A percentile compares a stretch with the other conserved stretches of the same genome.
phyloP scores from a whole-genome alignment of 768 basidiomycete genomes.

The Cantharellus anzutake region DNA sequence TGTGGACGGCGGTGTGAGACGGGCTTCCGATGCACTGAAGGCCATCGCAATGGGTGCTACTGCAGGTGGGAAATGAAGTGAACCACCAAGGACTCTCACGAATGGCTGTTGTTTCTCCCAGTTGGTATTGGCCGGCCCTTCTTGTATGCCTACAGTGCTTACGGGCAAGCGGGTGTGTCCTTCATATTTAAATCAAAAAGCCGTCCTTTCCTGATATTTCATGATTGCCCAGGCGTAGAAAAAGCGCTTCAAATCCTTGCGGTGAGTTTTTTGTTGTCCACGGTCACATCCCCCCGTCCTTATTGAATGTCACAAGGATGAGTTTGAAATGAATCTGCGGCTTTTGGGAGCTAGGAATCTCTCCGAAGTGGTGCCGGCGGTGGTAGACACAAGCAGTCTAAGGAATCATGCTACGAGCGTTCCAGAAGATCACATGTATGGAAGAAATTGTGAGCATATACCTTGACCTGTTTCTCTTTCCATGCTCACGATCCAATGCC shows the following conservation, averaged over 20 bases:
- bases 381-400: constrained; percentile 74
- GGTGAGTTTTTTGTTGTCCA: constrained; percentile 23
- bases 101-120: constrained; percentile 10
- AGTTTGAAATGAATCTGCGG: constrained; percentile 97
- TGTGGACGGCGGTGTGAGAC: constrained; percentile 85
- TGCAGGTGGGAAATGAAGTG: constrained; percentile 24
- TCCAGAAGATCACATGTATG: constrained; percentile 57
- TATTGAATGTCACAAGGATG: constrained; percentile 36
- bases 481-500: too few relatives aligned
- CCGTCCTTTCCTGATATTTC: background rate
- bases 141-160: constrained; percentile 74
- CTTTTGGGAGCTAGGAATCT: constrained; percentile 70
- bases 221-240: constrained; percentile 37
- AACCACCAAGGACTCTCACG: background rate
- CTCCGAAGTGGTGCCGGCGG: constrained; percentile 60
- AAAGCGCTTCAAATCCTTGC: constrained; percentile 61
- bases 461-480: background rate
- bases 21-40: constrained; percentile 80
- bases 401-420: constrained; percentile 43
- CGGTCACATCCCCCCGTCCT: background rate
- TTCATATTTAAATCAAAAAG: too few relatives aligned
- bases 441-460: constrained; percentile 52
- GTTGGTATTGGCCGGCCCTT: constrained; percentile 79
- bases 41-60: constrained; percentile 80
- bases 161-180: constrained; percentile 39